These are phyloP conservation scores for Sanghuangporus sanghuang DNA, from an alignment of 1,284 basidiomycete genomes.

Conservation along the genomic window DNA sequence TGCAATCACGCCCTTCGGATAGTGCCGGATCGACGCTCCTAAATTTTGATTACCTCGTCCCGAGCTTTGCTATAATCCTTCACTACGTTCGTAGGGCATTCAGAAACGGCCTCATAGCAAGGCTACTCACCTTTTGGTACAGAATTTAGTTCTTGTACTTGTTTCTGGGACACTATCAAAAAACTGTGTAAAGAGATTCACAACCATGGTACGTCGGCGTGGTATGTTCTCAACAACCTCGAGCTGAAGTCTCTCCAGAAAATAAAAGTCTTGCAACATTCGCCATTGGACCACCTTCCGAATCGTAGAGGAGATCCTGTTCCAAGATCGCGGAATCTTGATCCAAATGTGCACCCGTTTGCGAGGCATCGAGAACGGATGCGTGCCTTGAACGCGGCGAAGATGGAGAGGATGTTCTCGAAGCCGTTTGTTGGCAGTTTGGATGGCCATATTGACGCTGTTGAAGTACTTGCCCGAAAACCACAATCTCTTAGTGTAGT, in stretches of 20 bases:
- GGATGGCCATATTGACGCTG: constrained; percentile 95
- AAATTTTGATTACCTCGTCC: neutral
- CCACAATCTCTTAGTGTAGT: constrained; percentile 74
- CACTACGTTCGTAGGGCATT: too few relatives aligned
- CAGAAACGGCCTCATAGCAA: too few relatives aligned
- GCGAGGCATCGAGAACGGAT: constrained; percentile 89
- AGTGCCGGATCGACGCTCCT: neutral
- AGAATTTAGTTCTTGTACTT: too few relatives aligned
- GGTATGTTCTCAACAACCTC: neutral
- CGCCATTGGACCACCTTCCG: constrained; percentile 70
- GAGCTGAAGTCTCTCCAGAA: constrained; percentile 43
- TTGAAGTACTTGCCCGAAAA: constrained; percentile 82
- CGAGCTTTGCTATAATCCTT: neutral
- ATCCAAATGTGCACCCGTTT: constrained; percentile 94
- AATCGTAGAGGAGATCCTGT: constrained; percentile 73
- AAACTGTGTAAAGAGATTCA: neutral
- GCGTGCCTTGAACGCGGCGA: constrained; percentile 90
- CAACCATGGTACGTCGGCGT: neutral
- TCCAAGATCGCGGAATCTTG: constrained; percentile 87
- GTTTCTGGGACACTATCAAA: too few relatives aligned
- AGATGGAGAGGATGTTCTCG: constrained; percentile 95
- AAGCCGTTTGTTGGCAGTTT: constrained; percentile 92
- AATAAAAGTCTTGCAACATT: constrained; percentile 86
- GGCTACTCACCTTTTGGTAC: too few relatives aligned
- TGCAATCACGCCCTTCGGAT: neutral